Evolutionary conservation across 2,329 filamentous ascomycete genomes (phyloP).

Genomic region (Pseudocercospora macadamiae): DNA sequence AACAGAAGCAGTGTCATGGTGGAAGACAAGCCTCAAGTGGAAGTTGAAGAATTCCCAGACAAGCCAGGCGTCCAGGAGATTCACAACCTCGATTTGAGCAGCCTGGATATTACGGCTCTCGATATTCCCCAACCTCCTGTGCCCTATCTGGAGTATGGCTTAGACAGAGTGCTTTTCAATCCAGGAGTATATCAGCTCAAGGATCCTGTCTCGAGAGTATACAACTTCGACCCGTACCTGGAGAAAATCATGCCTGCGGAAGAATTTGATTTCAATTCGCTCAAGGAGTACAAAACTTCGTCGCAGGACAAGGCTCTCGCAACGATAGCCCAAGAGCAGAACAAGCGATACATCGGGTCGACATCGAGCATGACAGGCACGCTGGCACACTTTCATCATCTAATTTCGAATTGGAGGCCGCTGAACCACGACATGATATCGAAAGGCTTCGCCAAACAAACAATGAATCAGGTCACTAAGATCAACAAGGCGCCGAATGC

Average conservation of each 20-base stretch:
- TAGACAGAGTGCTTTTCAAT: slow-evolving; percentile 94
- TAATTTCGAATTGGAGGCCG: slow-evolving; percentile 80
- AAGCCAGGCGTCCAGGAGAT: no score
- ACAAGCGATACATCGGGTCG: slow-evolving; percentile 86
- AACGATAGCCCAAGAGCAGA: slow-evolving; percentile 65
- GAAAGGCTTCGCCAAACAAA: slow-evolving; percentile 59
- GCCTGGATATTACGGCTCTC: slow-evolving; percentile 43
- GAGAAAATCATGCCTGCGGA: slow-evolving; percentile 88
- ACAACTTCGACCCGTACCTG: slow-evolving; percentile 96
- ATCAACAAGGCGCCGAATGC: slow-evolving; percentile 75
- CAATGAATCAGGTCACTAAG: slow-evolving; percentile 70
- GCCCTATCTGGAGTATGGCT: slow-evolving; percentile 70
- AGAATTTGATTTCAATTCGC: slow-evolving; percentile 87
- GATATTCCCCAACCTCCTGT: slow-evolving; percentile 55
- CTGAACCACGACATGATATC: slow-evolving; percentile 71
- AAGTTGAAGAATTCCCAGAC: no score
- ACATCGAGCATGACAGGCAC: slow-evolving; percentile 95
- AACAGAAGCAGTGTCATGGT: no score
- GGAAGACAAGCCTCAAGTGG: not conserved
- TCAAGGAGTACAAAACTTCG: slow-evolving; percentile 88
- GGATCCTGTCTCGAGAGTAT: slow-evolving; percentile 83
- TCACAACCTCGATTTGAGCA: slow-evolving; percentile 19
- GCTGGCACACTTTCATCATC: slow-evolving; percentile 87
- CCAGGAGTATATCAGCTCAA: slow-evolving; percentile 89
- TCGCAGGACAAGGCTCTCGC: slow-evolving; percentile 77